Evolutionary conservation across 306 rosid genomes (phyloP).

Genomic region (Ammopiptanthus mongolicus): DNA sequence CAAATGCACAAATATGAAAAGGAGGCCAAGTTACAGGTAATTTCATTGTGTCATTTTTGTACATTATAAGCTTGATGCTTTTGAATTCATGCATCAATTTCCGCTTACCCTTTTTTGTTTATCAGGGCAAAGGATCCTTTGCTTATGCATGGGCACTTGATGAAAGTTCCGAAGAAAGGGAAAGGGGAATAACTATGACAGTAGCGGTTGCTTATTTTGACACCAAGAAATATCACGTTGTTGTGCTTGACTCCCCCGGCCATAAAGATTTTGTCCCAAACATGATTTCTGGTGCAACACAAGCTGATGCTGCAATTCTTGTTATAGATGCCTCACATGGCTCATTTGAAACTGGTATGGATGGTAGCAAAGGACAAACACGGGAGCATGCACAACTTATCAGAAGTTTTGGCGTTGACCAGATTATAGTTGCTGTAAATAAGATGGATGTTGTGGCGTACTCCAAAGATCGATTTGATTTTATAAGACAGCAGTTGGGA

Average conservation of each 20-base stretch:
- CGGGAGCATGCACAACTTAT: slow-evolving; percentile 91
- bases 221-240: slow-evolving; percentile 84
- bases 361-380: slow-evolving; percentile 82
- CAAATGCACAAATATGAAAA: slow-evolving; percentile 97
- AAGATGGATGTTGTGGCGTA: slow-evolving; percentile 89
- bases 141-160: slow-evolving; percentile 99
- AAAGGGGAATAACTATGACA: slow-evolving; percentile 96
- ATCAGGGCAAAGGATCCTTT: slow-evolving; percentile 95
- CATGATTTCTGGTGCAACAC: slow-evolving; percentile 97
- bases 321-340: slow-evolving; percentile 92
- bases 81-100: not conserved
- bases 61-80: slow-evolving; percentile 18
- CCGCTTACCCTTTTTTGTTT: not conserved
- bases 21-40: slow-evolving; percentile 83
- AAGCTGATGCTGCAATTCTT: slow-evolving; percentile 95
- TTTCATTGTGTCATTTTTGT: slow-evolving; percentile 8
- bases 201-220: slow-evolving; percentile 98
- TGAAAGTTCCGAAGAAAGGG: slow-evolving; percentile 97
- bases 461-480: slow-evolving; percentile 83
- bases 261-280: slow-evolving; percentile 98
- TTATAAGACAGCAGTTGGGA: slow-evolving; percentile 67
- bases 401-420: slow-evolving; percentile 98
- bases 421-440: slow-evolving; percentile 79
- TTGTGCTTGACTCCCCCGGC: slow-evolving; percentile 96
- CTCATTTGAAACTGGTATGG: slow-evolving; percentile 91